A percentile compares a stretch with the other conserved stretches of the same genome.
phyloP scores from a whole-genome alignment of 2,329 filamentous ascomycete species.

The Alternaria brassicae region DNA sequence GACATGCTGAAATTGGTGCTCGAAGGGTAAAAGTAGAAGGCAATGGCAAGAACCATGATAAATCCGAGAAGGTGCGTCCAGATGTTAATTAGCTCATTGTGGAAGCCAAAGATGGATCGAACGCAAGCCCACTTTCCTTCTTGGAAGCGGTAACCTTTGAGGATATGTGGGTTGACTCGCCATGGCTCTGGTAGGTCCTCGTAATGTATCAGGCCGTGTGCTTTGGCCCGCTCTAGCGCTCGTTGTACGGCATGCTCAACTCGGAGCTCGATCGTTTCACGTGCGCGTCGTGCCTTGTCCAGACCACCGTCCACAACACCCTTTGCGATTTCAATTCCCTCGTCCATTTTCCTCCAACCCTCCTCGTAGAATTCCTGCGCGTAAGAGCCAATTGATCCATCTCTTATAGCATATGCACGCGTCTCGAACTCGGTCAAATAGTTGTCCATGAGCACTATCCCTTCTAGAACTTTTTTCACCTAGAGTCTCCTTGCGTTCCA shows the following conservation, averaged over 20 bases:
- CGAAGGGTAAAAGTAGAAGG: constrained; percentile 94
- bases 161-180: constrained; percentile 94
- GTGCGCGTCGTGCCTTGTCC: constrained; percentile 81
- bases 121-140: constrained; percentile 91
- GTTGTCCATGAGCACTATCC: constrained; percentile 83
- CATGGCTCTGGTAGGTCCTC: constrained; percentile 90
- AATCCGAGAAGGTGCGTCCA: constrained; percentile 94
- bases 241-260: constrained; percentile 84
- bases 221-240: constrained; percentile 75
- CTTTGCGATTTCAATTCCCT: constrained; percentile 74
- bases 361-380: constrained; percentile 77
- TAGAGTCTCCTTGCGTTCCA: constrained; percentile 83
- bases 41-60: constrained; percentile 84
- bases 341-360: constrained; percentile 80
- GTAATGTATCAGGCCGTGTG: constrained; percentile 85
- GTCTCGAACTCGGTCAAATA: constrained; percentile 87
- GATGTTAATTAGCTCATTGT: constrained; percentile 96
- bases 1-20: constrained; percentile 86
- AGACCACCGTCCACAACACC: constrained; percentile 82
- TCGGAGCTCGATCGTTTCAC: constrained; percentile 64
- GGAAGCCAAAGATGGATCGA: constrained; percentile 79
- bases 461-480: constrained; percentile 93
- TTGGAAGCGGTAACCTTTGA: constrained; percentile 89
- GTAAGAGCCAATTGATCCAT: constrained; percentile 76
- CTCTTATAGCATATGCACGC: constrained; percentile 78